Evolutionary conservation across 2,329 filamentous ascomycete genomes (phyloP).

Genomic region (Aspergillus caelatus): DNA sequence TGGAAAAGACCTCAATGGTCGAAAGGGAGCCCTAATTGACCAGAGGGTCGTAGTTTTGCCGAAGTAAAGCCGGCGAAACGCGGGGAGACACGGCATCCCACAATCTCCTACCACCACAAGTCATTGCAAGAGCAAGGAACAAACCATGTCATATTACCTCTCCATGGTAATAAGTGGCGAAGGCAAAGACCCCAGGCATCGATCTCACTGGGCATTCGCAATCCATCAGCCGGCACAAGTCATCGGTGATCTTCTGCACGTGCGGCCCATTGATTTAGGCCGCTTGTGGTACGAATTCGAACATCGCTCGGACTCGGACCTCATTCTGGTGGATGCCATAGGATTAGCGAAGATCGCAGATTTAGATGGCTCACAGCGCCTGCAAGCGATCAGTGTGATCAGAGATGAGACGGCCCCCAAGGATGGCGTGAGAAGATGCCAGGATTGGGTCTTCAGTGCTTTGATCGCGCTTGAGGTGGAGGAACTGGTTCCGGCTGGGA

Average conservation of each 20-base stretch:
- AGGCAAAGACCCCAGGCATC: constrained; percentile 25
- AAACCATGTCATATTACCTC: constrained; percentile 17
- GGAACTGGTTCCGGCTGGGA: constrained; percentile 27
- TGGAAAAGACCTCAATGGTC: neutral
- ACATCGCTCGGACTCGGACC: constrained; percentile 21
- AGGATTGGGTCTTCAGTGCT: constrained; percentile 30
- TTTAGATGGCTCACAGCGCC: constrained; percentile 20
- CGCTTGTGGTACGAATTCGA: constrained; percentile 29
- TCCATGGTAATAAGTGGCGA: constrained; percentile 27
- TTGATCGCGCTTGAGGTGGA: constrained; percentile 29
- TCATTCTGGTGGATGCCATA: constrained; percentile 26
- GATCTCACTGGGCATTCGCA: constrained; percentile 30
- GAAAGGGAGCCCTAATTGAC: neutral
- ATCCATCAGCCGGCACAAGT: constrained; percentile 22
- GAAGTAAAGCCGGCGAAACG: neutral
- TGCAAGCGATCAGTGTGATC: constrained; percentile 23
- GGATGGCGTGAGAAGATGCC: constrained; percentile 24
- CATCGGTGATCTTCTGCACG: constrained; percentile 31
- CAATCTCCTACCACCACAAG: neutral
- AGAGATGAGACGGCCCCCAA: constrained; percentile 22
- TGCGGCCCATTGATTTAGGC: constrained; percentile 24
- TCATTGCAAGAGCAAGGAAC: neutral
- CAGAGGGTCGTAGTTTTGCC: neutral
- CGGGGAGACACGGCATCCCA: neutral
- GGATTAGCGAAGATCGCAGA: constrained; percentile 25